A percentile compares a stretch with the other conserved stretches of the same genome.
These are phyloP conservation scores for Cercospora zeina DNA, from an alignment of 2,329 filamentous ascomycete genomes.

Conservation along the genomic window DNA sequence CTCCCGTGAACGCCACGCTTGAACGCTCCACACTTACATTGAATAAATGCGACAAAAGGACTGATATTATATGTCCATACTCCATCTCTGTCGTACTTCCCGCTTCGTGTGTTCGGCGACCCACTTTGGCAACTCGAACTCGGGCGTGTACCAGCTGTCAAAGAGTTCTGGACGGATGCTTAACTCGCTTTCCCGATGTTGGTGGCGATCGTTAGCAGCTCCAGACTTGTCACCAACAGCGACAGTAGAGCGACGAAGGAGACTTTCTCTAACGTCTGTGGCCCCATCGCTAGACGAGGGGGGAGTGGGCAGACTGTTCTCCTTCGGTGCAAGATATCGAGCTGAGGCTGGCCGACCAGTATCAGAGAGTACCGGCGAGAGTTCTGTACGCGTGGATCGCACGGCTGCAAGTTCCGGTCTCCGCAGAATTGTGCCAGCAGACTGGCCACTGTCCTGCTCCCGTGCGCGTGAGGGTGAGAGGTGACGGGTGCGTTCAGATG, in stretches of 20 bases:
- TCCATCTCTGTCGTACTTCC: conserved; percentile 38
- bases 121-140: conserved; percentile 36
- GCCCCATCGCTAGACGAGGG: conserved; percentile 19
- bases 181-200: conserved; percentile 25
- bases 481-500: conserved; percentile 21
- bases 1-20: conserved; percentile 14
- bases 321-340: conserved; percentile 21
- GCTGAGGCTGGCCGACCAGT: conserved; percentile 10
- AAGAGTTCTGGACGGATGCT: conserved; percentile 40
- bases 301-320: conserved; percentile 26
- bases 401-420: conserved; percentile 22
- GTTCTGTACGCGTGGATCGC: conserved; percentile 28
- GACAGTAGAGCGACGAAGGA: conserved; percentile 15
- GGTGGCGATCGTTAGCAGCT: conserved; percentile 20
- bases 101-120: conserved; percentile 37
- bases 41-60: neutral
- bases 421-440: conserved; percentile 25
- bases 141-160: conserved; percentile 35
- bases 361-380: conserved; percentile 35
- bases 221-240: conserved; percentile 7
- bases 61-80: conserved; percentile 44
- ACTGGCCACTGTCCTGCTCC: conserved; percentile 25
- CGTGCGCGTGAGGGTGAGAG: conserved; percentile 24
- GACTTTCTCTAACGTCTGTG: conserved; percentile 7
- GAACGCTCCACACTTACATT: conserved; percentile 13